A percentile compares a stretch with the other conserved stretches of the same genome.
Conservation (phyloP, 78 protist genomes). For the Speleostelium caveatum region DNA sequence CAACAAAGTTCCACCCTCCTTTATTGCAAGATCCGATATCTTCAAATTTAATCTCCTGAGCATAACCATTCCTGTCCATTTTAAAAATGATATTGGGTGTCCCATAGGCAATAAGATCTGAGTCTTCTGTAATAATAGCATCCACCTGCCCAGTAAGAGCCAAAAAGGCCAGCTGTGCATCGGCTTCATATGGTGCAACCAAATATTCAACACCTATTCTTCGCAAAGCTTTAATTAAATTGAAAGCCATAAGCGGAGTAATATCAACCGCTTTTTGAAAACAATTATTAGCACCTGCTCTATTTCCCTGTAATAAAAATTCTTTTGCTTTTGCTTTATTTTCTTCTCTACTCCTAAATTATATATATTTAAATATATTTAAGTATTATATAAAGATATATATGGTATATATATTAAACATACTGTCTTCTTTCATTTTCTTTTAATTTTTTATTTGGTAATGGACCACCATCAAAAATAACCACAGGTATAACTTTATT, state of each 20-base stretch:
- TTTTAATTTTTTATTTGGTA: conserved; percentile 89
- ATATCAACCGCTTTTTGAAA: conserved; percentile 86
- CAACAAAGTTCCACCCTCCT: conserved; percentile 28
- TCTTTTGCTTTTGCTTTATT: conserved; percentile 33
- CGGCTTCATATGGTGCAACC: conserved; percentile 99
- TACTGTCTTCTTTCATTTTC: conserved; percentile 82
- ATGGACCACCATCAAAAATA: conserved; percentile 93
- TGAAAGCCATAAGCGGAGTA: conserved; percentile 88
- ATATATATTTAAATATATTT: neutral
- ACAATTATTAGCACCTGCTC: conserved; percentile 26
- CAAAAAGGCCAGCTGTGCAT: conserved; percentile 98
- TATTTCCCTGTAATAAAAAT: conserved; percentile 60
- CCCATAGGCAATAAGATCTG: conserved; percentile 96
- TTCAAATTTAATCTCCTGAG: conserved; percentile 58
- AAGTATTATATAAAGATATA: too few species aligned
- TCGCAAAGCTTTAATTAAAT: conserved; percentile 80
- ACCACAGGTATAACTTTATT: conserved; percentile 86
- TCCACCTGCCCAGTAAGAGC: conserved; percentile 59
- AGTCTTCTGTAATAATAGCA: conserved; percentile 97
- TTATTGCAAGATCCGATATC: conserved; percentile 38
- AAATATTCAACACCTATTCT: conserved; percentile 67
- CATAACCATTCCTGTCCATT: conserved; percentile 86
- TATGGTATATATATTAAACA: neutral
- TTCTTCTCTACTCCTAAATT: conserved; percentile 39
- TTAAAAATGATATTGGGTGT: conserved; percentile 77